Base-by-base conservation (phyloP, 352 stramenopile species). In the Phytopythium litorale region DNA sequence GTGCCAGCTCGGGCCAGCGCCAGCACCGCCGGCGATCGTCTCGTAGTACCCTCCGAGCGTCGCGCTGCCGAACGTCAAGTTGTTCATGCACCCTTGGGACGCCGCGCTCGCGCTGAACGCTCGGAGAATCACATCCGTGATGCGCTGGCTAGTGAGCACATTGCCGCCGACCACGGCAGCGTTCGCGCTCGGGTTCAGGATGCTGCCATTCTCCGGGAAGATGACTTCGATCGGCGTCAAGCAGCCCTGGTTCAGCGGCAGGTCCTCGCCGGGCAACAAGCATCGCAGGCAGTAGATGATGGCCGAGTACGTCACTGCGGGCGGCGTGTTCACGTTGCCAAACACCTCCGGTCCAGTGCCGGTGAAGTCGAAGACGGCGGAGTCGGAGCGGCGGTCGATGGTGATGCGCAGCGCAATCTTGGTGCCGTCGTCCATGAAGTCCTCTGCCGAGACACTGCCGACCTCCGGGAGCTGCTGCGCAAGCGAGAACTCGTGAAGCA, bases 31-130 rank as follows among this genome's bases (percentile, higher is more conserved):
- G 16, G 97, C 97, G 74, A 99, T 99, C 8, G 98, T 99, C 74
- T 99, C 97, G 78, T 99, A 99, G 74, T 99, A 99, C 7, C 97
- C 97, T 16, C 91, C 91, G 28, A 98, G 73, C 28, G 78, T 85
- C 16, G 96, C 82, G 67, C 98, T 97, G 32, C 98, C 98, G 79
- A 99, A 99, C 21, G 96, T 99, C 28, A 99, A 83, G 73, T 99
- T 99, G 81, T 99, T 99, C 98, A 99, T 99, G 72, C 97, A 99
- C 0, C 98, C 98, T 69, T 99, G 97, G 42, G 92, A 99, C 2
- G 97, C 97, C 6, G 98, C 97, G 68, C 94, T 98, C 15, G 97
- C 97, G 4, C 67, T 86, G 71, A 99, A 99, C 3, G 97, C 97
- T 65, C 92, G 92, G 49, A 99, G 80, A 33, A 99, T 98, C 55